Evolutionary conservation across 2,329 filamentous ascomycete genomes (phyloP).

Genomic region (Stromatinia cepivora): DNA sequence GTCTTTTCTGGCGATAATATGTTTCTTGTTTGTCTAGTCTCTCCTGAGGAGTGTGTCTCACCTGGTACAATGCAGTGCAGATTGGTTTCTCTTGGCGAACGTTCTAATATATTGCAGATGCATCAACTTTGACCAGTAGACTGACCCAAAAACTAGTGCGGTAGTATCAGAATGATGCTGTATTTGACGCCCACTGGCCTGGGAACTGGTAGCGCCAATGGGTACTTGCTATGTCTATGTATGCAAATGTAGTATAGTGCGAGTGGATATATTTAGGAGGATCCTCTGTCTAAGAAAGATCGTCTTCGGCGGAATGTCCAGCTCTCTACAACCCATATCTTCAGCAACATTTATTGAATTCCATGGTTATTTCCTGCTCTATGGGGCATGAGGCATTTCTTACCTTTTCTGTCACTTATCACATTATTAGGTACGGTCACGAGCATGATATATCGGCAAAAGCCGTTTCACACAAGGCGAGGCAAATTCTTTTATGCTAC

Average conservation of each 20-base stretch:
- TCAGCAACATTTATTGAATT: neutral
- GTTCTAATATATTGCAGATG: neutral
- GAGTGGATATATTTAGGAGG: neutral
- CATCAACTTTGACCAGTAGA: neutral
- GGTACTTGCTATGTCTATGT: neutral
- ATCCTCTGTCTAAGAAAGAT: neutral
- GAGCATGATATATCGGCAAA: neutral
- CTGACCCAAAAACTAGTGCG: neutral
- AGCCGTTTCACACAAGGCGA: neutral
- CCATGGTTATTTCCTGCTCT: neutral
- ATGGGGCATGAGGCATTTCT: neutral
- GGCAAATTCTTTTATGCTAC: neutral
- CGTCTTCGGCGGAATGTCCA: neutral
- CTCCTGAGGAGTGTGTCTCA: neutral
- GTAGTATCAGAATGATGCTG: conserved; percentile 7
- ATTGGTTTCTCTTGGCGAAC: neutral
- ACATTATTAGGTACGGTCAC: conserved; percentile 5
- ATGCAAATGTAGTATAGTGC: no score
- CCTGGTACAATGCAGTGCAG: neutral
- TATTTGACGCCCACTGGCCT: neutral
- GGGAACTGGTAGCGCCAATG: neutral
- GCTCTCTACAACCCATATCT: neutral
- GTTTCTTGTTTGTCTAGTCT: neutral
- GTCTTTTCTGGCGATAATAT: neutral
- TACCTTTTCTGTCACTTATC: conserved; percentile 12